phyloP scores from a whole-genome alignment of 2,329 filamentous ascomycete genomes.

The Penicillium rolfsii region DNA sequence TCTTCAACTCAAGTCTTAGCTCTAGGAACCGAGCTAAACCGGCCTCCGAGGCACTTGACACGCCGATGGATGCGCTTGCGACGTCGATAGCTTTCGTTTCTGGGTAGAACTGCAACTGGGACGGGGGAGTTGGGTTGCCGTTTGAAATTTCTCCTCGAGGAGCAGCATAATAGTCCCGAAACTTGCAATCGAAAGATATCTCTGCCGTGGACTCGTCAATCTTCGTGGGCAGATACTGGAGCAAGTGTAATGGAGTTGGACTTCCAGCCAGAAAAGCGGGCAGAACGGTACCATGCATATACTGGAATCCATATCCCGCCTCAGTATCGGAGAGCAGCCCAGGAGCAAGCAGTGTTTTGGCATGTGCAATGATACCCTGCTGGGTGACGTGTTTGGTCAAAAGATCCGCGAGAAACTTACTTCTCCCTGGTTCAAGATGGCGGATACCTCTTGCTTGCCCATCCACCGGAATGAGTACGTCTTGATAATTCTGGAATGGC shows the following conservation, averaged over 20 bases:
- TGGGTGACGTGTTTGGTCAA: conserved; percentile 24
- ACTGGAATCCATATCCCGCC: conserved; percentile 33
- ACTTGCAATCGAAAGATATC: conserved; percentile 25
- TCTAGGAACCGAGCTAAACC: conserved; percentile 8
- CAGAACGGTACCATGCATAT: conserved; percentile 26
- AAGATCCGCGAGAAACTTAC: conserved; percentile 21
- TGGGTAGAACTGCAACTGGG: conserved; percentile 2
- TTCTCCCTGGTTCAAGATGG: conserved; percentile 15
- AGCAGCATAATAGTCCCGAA: conserved; percentile 28
- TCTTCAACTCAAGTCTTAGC: conserved; percentile 13
- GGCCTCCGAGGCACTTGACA: background rate
- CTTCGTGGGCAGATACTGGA: conserved; percentile 27
- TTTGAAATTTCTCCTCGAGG: conserved; percentile 21
- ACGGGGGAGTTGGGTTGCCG: conserved; percentile 3
- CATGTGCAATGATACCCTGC: conserved; percentile 10
- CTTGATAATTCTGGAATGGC: conserved; percentile 27
- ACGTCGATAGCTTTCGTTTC: background rate
- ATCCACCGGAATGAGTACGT: conserved; percentile 24
- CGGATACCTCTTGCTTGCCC: conserved; percentile 21
- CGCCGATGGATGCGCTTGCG: background rate
- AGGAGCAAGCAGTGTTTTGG: conserved; percentile 21
- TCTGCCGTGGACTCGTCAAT: conserved; percentile 10
- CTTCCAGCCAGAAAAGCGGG: conserved; percentile 25
- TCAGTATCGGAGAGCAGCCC: background rate
- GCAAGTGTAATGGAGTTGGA: conserved; percentile 21